These are phyloP conservation scores for Botryosphaeria agaves DNA, from an alignment of 2,329 filamentous ascomycete species.

Conservation along the genomic window DNA sequence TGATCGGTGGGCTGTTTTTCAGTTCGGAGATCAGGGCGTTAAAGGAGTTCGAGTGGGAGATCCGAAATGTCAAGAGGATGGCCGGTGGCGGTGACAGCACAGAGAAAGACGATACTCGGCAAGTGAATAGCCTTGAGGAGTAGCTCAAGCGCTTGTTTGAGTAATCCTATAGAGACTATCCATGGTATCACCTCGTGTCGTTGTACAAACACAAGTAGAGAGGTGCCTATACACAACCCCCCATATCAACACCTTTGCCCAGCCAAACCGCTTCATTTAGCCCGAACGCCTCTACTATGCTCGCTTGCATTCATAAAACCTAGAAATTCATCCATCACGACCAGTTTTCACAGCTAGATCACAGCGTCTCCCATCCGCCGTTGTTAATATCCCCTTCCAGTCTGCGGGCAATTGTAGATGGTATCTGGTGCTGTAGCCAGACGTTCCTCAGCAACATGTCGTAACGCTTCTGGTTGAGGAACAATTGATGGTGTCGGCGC, in stretches of 20 bases:
- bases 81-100: conserved; percentile 4
- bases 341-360: too few species aligned
- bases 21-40: conserved; percentile 66
- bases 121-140: too few species aligned
- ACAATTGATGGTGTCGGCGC: conserved; percentile 69
- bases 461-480: conserved; percentile 85
- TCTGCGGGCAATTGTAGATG: conserved; percentile 75
- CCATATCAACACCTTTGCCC: too few species aligned
- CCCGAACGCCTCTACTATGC: too few species aligned
- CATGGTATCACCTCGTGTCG: too few species aligned
- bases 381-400: conserved; percentile 93
- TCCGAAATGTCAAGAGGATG: conserved; percentile 43
- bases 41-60: conserved; percentile 88
- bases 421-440: conserved; percentile 75
- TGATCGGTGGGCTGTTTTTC: conserved; percentile 79
- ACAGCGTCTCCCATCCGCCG: conserved; percentile 78
- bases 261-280: too few species aligned
- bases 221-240: too few species aligned
- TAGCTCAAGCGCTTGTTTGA: background rate
- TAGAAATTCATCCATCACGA: too few species aligned
- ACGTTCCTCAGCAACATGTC: conserved; percentile 72
- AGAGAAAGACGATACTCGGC: too few species aligned
- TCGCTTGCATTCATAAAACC: too few species aligned
- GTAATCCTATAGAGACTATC: too few species aligned
- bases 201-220: too few species aligned